Conservation (phyloP, 768 basidiomycete genomes). For the Lactarius sp. region DNA sequence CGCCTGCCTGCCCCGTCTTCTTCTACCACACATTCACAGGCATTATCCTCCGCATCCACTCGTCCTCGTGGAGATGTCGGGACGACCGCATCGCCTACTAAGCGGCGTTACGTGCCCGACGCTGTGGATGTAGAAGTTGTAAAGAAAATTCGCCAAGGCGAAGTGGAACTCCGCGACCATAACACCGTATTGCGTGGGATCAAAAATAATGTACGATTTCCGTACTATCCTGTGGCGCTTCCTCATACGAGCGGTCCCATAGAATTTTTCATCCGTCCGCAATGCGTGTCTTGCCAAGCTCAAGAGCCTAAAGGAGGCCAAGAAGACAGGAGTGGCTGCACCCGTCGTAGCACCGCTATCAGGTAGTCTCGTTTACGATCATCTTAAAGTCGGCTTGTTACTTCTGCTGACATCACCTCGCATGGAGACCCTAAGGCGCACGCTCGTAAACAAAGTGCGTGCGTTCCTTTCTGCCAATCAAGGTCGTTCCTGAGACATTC, state of each 20-base stretch:
- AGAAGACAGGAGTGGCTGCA: conserved; percentile 44
- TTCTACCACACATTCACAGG: conserved; percentile 26
- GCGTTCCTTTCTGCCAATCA: not conserved
- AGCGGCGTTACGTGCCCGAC: conserved; percentile 78
- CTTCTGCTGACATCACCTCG: not conserved
- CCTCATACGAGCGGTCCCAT: not conserved
- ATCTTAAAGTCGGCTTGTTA: not conserved
- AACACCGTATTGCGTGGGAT: conserved; percentile 78
- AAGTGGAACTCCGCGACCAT: conserved; percentile 77
- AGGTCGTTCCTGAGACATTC: not conserved
- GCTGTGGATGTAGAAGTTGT: conserved; percentile 75
- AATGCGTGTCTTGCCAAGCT: conserved; percentile 67
- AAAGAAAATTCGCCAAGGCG: conserved; percentile 72
- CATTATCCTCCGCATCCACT: conserved; percentile 21
- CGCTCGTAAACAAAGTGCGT: conserved; percentile 67
- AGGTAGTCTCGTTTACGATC: conserved; percentile 27
- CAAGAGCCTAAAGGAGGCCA: conserved; percentile 68
- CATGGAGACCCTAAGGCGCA: conserved; percentile 51
- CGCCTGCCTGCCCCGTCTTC: conserved; percentile 11
- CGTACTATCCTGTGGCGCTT: not conserved
- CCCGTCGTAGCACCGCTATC: conserved; percentile 37
- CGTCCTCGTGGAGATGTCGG: conserved; percentile 21
- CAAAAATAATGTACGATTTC: conserved; percentile 68
- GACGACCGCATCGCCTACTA: conserved; percentile 41
- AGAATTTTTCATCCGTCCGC: conserved; percentile 80